Evolutionary conservation across 2,329 filamentous ascomycete genomes (phyloP).

Genomic region (Biscogniauxia marginata): DNA sequence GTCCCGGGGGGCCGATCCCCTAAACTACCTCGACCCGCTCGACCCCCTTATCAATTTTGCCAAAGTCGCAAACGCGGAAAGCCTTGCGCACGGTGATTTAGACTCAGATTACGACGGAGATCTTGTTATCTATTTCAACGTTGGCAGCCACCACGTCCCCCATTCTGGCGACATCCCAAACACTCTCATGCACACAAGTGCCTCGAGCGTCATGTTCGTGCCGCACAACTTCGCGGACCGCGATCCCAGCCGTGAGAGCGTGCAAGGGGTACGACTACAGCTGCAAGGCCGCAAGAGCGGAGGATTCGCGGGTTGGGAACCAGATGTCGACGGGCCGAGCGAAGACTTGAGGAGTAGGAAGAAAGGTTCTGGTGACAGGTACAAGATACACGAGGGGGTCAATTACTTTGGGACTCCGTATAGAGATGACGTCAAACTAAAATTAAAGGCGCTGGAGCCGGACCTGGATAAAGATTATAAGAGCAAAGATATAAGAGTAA

Average conservation of each 20-base stretch:
- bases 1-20: constrained; percentile 35
- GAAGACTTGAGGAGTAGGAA: background rate
- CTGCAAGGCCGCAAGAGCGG: constrained; percentile 14
- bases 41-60: constrained; percentile 42
- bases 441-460: constrained; percentile 13
- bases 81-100: constrained; percentile 19
- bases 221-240: constrained; percentile 40
- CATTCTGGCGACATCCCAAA: constrained; percentile 44
- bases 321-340: background rate
- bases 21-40: constrained; percentile 35
- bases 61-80: constrained; percentile 36
- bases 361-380: background rate
- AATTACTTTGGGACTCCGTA: constrained; percentile 22
- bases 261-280: constrained; percentile 19
- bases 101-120: constrained; percentile 27
- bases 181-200: constrained; percentile 41
- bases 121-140: constrained; percentile 40
- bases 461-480: constrained; percentile 5
- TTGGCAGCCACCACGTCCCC: constrained; percentile 45
- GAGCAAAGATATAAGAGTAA: constrained; percentile 14
- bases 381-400: constrained; percentile 11
- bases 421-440: constrained; percentile 6
- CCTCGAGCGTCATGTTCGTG: constrained; percentile 37
- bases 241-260: constrained; percentile 35
- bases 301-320: constrained; percentile 12